A percentile compares a stretch with the other conserved stretches of the same genome.
These are phyloP conservation scores for Daldinia childiae DNA, from an alignment of 495 filamentous ascomycete genomes.

Conservation along the genomic window DNA sequence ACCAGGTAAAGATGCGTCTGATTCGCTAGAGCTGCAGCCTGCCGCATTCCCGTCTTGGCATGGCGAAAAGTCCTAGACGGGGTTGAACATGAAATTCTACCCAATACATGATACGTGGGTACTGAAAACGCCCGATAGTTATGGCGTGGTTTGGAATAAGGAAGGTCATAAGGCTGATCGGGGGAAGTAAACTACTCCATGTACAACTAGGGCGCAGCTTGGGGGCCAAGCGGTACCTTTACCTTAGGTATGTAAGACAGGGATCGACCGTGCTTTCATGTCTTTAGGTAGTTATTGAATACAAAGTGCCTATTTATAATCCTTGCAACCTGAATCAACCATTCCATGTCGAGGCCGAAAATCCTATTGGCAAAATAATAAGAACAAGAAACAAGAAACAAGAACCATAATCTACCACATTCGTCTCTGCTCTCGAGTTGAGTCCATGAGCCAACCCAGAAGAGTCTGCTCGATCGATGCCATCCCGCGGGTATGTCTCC, in stretches of 20 bases:
- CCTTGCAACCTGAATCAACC: neutral
- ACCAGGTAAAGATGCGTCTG: neutral
- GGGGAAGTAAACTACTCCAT: neutral
- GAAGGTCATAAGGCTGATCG: neutral
- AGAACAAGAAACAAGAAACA: neutral
- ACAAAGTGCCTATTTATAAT: conserved; percentile 1
- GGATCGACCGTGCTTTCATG: neutral
- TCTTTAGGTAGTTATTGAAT: neutral
- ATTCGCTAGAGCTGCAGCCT: neutral
- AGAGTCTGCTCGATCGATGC: conserved; percentile 35
- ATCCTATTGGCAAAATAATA: neutral
- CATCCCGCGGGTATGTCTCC: conserved; percentile 23
- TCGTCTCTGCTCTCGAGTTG: conserved; percentile 23
- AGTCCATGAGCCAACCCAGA: conserved; percentile 34
- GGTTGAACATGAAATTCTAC: neutral
- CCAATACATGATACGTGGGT: neutral
- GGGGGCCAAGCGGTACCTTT: neutral
- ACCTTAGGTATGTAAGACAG: neutral
- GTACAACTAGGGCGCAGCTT: neutral
- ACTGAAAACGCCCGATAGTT: neutral
- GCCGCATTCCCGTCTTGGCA: neutral
- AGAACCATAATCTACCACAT: conserved; percentile 38
- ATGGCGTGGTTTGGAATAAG: neutral
- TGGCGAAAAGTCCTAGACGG: neutral
- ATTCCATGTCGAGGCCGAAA: neutral